Percentiles rank a stretch among this genome's conserved stretches.
Evolutionary conservation across 305 asterid genomes (phyloP).

Genomic region (Rubia peregrina): DNA sequence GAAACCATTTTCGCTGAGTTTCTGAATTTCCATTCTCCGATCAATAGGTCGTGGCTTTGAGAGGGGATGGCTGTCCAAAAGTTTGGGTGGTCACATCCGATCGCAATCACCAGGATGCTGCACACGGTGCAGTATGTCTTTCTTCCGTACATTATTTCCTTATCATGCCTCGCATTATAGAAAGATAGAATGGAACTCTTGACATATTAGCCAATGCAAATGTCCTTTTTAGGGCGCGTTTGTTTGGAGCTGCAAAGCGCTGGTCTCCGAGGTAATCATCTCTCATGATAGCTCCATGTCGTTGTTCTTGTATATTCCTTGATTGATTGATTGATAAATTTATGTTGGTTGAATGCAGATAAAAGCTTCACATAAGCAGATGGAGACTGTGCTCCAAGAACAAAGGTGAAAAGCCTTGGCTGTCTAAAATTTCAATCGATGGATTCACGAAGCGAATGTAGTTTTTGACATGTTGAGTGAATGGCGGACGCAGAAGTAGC

Average conservation of each 20-base stretch:
- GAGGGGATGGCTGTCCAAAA: slow-evolving; percentile 91
- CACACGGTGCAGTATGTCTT: slow-evolving; percentile 77
- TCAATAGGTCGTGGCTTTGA: slow-evolving; percentile 71
- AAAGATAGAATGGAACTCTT: neutral
- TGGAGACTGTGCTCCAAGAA: slow-evolving; percentile 70
- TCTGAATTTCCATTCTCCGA: slow-evolving; percentile 9
- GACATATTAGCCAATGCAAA: neutral
- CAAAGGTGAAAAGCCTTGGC: slow-evolving; percentile 39
- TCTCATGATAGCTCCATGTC: neutral
- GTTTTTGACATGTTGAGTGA: slow-evolving; percentile 1
- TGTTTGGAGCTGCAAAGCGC: slow-evolving; percentile 90
- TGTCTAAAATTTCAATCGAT: neutral
- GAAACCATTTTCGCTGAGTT: slow-evolving; percentile 8
- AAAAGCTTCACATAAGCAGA: slow-evolving; percentile 84
- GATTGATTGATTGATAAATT: neutral
- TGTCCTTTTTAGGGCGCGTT: slow-evolving; percentile 69
- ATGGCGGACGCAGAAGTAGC: slow-evolving; percentile 45
- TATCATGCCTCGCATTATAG: neutral
- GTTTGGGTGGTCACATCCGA: slow-evolving; percentile 98
- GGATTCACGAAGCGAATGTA: neutral
- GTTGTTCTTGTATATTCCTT: neutral
- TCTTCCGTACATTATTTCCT: neutral
- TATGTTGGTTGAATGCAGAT: slow-evolving; percentile 45
- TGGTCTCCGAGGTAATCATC: slow-evolving; percentile 76
- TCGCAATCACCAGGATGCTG: slow-evolving; percentile 74